Percentiles rank a stretch among this genome's conserved stretches.
These are phyloP conservation scores for Triangularia setosa DNA, from an alignment of 2,329 filamentous ascomycete genomes.

Conservation along the genomic window DNA sequence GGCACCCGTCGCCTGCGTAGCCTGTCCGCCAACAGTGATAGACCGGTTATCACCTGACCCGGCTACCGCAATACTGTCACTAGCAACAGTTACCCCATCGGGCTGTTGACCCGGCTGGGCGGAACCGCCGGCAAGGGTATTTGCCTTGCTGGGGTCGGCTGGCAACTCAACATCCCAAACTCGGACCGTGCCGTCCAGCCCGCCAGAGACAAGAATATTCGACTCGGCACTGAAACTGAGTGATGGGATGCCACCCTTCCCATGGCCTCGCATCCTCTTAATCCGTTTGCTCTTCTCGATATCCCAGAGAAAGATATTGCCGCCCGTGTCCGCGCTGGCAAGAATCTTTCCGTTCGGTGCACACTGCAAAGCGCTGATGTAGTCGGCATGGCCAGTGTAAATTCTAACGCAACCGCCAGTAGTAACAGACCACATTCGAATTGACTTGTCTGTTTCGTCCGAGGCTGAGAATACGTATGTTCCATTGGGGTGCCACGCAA, in stretches of 20 bases:
- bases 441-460: conserved; percentile 78
- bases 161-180: conserved; percentile 86
- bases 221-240: conserved; percentile 92
- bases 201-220: conserved; percentile 82
- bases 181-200: conserved; percentile 87
- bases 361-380: conserved; percentile 79
- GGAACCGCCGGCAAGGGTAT: conserved; percentile 27
- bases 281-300: conserved; percentile 78
- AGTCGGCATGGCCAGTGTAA: conserved; percentile 86
- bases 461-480: conserved; percentile 91
- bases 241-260: conserved; percentile 89
- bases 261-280: conserved; percentile 92
- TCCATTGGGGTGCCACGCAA: conserved; percentile 94
- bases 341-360: conserved; percentile 83
- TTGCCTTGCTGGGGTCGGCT: conserved; percentile 60
- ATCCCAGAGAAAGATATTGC: conserved; percentile 93
- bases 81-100: conserved; percentile 29
- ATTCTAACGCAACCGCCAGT: conserved; percentile 84
- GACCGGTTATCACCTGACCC: conserved; percentile 31
- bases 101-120: conserved; percentile 27
- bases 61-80: conserved; percentile 40
- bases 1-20: conserved; percentile 40
- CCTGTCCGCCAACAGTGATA: conserved; percentile 41
- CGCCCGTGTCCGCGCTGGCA: conserved; percentile 84
- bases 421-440: conserved; percentile 95